These are phyloP conservation scores for Cutaneotrichosporon sp. DNA, from an alignment of 1,284 basidiomycete species.

Conservation along the genomic window DNA sequence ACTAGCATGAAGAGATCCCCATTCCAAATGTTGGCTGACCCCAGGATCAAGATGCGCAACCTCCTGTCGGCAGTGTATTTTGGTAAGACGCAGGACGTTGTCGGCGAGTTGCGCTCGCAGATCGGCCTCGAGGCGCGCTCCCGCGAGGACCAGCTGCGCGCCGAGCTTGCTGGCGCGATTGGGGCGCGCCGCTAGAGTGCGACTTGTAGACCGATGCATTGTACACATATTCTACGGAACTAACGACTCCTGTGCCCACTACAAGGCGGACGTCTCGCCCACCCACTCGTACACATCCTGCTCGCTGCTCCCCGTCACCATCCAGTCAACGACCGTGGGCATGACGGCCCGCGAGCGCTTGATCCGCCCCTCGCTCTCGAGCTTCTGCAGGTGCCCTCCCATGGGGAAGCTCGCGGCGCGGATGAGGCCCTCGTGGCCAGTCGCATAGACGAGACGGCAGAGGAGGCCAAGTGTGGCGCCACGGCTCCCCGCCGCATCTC, in stretches of 20 bases:
- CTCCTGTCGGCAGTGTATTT: slow-evolving; percentile 96
- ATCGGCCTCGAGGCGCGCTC: slow-evolving; percentile 81
- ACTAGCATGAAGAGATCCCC: too few species aligned
- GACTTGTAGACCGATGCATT: slow-evolving; percentile 22
- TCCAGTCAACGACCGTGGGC: slow-evolving; percentile 30
- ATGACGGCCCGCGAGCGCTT: slow-evolving; percentile 26
- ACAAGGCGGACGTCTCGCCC: slow-evolving; percentile 8
- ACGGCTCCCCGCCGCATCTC: neutral
- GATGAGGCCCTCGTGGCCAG: slow-evolving; percentile 38
- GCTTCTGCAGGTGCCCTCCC: slow-evolving; percentile 39
- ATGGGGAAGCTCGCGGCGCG: slow-evolving; percentile 35
- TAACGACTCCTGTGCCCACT: neutral
- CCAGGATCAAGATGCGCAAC: slow-evolving; percentile 87
- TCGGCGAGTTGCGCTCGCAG: slow-evolving; percentile 82
- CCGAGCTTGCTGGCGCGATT: slow-evolving; percentile 75
- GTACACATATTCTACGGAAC: slow-evolving; percentile 15
- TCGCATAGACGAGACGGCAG: slow-evolving; percentile 39
- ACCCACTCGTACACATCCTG: slow-evolving; percentile 39
- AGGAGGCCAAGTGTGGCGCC: slow-evolving; percentile 32
- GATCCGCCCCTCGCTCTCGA: slow-evolving; percentile 64
- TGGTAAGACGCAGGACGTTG: slow-evolving; percentile 93
- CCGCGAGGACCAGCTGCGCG: slow-evolving; percentile 81
- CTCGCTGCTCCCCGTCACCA: slow-evolving; percentile 27
- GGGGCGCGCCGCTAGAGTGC: slow-evolving; percentile 40
- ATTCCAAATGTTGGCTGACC: slow-evolving; percentile 12